These are phyloP conservation scores for Hanseniaspora jakobsenii DNA, from an alignment of 805 yeast species.

Conservation along the genomic window DNA sequence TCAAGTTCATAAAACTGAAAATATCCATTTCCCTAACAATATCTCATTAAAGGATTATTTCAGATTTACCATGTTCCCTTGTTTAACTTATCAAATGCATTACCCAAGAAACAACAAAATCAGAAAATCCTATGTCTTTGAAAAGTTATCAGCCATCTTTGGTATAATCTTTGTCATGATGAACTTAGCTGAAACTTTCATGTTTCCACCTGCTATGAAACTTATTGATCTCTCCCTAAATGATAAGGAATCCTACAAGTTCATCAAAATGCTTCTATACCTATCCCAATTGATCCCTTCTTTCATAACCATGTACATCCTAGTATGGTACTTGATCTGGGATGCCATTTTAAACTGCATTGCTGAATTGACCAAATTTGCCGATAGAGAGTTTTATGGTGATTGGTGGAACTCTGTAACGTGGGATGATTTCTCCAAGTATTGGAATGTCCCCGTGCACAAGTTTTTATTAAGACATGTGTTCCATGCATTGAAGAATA, in stretches of 20 bases:
- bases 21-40: slow-evolving; percentile 55
- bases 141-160: slow-evolving; percentile 66
- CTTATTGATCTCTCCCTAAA: slow-evolving; percentile 43
- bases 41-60: slow-evolving; percentile 56
- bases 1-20: slow-evolving; percentile 33
- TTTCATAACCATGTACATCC: slow-evolving; percentile 59
- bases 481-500: slow-evolving; percentile 51
- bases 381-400: slow-evolving; percentile 85
- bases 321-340: slow-evolving; percentile 87
- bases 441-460: slow-evolving; percentile 94
- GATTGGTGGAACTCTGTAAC: slow-evolving; percentile 96
- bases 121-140: slow-evolving; percentile 54
- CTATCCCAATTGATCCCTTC: slow-evolving; percentile 69
- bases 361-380: slow-evolving; percentile 78
- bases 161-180: slow-evolving; percentile 81
- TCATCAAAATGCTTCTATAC: slow-evolving; percentile 33
- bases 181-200: slow-evolving; percentile 56
- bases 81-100: slow-evolving; percentile 68
- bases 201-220: slow-evolving; percentile 42
- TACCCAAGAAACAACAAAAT: slow-evolving; percentile 66
- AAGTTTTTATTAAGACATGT: slow-evolving; percentile 82
- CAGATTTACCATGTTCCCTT: slow-evolving; percentile 76
- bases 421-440: slow-evolving; percentile 86
- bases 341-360: slow-evolving; percentile 81
- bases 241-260: slow-evolving; percentile 23